Evolutionary conservation across 2,329 filamentous ascomycete species (phyloP).

Genomic region (Ophiosphaerella narmari): DNA sequence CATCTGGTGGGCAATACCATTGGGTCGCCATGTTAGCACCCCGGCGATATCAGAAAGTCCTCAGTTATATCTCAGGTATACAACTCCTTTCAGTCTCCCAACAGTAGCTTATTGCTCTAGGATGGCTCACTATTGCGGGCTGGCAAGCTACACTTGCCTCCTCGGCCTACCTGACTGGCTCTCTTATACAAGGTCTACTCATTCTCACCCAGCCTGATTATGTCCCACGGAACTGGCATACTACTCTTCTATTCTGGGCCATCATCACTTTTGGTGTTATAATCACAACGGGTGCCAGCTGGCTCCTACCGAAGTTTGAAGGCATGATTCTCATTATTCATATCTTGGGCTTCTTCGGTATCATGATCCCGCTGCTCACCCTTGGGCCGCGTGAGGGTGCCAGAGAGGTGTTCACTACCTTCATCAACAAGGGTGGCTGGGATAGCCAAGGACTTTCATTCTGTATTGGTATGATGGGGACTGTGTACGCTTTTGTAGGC

Average conservation of each 20-base stretch:
- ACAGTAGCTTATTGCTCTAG: too few species aligned
- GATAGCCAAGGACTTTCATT: constrained; percentile 49
- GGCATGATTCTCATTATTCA: constrained; percentile 54
- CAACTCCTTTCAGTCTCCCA: too few species aligned
- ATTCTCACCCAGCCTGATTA: constrained; percentile 47
- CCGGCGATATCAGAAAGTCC: constrained; percentile 39
- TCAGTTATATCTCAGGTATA: constrained; percentile 51
- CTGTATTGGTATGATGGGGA: constrained; percentile 40
- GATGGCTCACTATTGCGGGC: constrained; percentile 49
- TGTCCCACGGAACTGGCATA: constrained; percentile 52
- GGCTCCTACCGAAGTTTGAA: constrained; percentile 54
- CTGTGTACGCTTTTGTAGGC: too few species aligned
- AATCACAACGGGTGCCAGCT: constrained; percentile 52
- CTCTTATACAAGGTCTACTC: constrained; percentile 37
- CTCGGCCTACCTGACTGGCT: constrained; percentile 30
- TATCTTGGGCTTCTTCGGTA: constrained; percentile 55
- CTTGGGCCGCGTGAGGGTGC: too few species aligned
- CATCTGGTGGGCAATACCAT: too few species aligned
- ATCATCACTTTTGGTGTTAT: constrained; percentile 45
- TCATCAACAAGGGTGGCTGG: constrained; percentile 53
- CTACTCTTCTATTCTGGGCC: constrained; percentile 54
- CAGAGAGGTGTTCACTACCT: too few species aligned
- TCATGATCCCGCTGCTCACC: constrained; percentile 54
- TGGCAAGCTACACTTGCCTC: constrained; percentile 46
- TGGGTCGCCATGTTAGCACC: constrained; percentile 50